Conservation (phyloP, 331 rosid genomes). For the Malus hybrid region DNA sequence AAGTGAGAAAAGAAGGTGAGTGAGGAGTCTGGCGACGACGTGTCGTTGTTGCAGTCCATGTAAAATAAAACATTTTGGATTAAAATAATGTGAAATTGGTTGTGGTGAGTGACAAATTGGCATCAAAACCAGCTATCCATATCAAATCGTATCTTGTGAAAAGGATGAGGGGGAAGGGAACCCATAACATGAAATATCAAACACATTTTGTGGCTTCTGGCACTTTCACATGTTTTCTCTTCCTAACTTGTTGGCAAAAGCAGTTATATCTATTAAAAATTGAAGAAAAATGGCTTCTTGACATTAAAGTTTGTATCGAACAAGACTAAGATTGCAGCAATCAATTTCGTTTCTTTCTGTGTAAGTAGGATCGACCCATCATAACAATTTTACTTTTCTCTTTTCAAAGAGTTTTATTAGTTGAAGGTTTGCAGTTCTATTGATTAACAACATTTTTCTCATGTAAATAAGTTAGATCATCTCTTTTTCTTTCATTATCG, state of each 20-base stretch:
- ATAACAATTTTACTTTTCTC: too few species aligned
- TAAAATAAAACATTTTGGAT: background rate
- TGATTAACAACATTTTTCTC: too few species aligned
- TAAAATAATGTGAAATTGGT: background rate
- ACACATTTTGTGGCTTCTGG: background rate
- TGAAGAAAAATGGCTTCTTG: too few species aligned
- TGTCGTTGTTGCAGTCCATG: slow-evolving; percentile 14
- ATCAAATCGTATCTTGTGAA: background rate
- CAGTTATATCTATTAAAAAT: background rate
- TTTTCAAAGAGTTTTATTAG: too few species aligned
- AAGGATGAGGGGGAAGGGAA: background rate
- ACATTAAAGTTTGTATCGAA: too few species aligned
- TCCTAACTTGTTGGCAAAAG: background rate
- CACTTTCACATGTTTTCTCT: background rate
- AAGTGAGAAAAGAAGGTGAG: background rate
- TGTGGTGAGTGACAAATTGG: background rate
- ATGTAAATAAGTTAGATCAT: too few species aligned
- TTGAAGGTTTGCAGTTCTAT: too few species aligned
- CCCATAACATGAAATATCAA: background rate
- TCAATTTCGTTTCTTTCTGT: rapidly evolving
- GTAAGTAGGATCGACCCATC: too few species aligned
- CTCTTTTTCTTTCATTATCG: too few species aligned
- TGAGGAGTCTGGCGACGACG: slow-evolving; percentile 11
- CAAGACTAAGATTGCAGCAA: too few species aligned
- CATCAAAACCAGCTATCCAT: background rate